Evolutionary conservation across 177 flowering plant species (phyloP).

Genomic region (Vitis hybrid): DNA sequence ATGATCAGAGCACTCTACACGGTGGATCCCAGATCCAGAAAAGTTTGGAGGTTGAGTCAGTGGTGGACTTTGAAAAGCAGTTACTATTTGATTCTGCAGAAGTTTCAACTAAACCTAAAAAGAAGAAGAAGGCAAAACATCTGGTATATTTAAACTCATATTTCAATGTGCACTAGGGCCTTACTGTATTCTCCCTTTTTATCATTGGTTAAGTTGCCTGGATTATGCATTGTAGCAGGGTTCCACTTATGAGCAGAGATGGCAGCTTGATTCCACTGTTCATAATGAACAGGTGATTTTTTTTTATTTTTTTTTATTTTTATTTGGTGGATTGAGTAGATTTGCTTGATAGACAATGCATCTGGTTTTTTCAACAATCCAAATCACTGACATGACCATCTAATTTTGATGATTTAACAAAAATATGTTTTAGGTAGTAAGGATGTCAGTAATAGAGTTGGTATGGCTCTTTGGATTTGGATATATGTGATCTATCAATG

Average conservation of each 20-base stretch:
- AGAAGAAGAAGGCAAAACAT: slow-evolving; percentile 86
- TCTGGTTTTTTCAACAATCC: too few relatives aligned
- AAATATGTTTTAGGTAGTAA: too few relatives aligned
- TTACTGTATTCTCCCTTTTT: slow-evolving; percentile 3
- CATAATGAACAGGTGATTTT: slow-evolving; percentile 66
- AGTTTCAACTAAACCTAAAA: slow-evolving; percentile 63
- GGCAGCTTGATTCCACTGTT: slow-evolving; percentile 58
- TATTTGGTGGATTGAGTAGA: neutral
- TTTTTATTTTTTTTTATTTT: neutral
- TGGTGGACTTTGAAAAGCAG: slow-evolving; percentile 66
- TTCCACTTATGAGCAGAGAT: slow-evolving; percentile 61
- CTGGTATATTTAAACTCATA: slow-evolving; percentile 36
- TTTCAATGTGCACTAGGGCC: slow-evolving; percentile 15
- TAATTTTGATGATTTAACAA: too few relatives aligned
- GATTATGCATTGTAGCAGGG: slow-evolving; percentile 45
- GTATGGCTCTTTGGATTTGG: too few relatives aligned
- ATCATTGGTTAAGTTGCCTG: slow-evolving; percentile 16
- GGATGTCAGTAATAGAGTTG: too few relatives aligned
- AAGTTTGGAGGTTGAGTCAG: slow-evolving; percentile 80
- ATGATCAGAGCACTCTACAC: slow-evolving; percentile 78
- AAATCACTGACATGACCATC: too few relatives aligned
- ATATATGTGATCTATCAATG: too few relatives aligned
- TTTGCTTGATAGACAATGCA: neutral
- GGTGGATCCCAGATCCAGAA: slow-evolving; percentile 66
- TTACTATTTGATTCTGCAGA: slow-evolving; percentile 62